Percentiles rank a stretch among this genome's conserved stretches.
These are phyloP conservation scores for Strobilomyces dryophilus DNA, from an alignment of 768 basidiomycete genomes.

Conservation along the genomic window DNA sequence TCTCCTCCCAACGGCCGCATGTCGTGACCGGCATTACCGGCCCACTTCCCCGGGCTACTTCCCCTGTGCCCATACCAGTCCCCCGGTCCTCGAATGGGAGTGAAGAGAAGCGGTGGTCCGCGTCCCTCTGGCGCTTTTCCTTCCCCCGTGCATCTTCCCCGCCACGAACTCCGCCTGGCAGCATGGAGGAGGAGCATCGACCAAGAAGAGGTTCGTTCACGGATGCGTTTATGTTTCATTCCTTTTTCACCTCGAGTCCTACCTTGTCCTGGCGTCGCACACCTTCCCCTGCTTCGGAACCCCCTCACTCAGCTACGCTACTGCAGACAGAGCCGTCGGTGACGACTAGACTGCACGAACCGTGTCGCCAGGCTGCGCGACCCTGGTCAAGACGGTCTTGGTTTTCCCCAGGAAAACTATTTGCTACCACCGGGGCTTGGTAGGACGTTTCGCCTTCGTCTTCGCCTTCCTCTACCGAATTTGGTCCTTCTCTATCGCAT, in stretches of 20 bases:
- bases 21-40: conserved; percentile 6
- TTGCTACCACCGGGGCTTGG: conserved; percentile 39
- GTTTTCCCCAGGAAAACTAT: conserved; percentile 53
- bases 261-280: conserved; percentile 33
- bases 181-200: conserved; percentile 23
- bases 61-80: conserved; percentile 28
- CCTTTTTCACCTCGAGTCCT: conserved; percentile 30
- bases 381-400: conserved; percentile 45
- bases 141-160: conserved; percentile 30
- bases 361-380: conserved; percentile 31
- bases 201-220: conserved; percentile 30
- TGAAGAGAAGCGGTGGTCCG: conserved; percentile 33
- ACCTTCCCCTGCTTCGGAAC: conserved; percentile 36
- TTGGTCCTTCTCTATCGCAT: conserved; percentile 1
- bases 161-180: conserved; percentile 21
- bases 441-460: conserved; percentile 15
- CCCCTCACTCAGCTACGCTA: conserved; percentile 28
- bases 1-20: conserved; percentile 11
- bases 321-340: conserved; percentile 7
- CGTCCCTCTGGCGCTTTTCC: conserved; percentile 34
- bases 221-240: conserved; percentile 46
- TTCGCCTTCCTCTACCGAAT: conserved; percentile 6
- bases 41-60: conserved; percentile 21
- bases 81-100: conserved; percentile 28
- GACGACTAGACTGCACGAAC: conserved; percentile 28